Evolutionary conservation across 1,284 basidiomycete species (phyloP), one percentile per base, ranked within the genome.

Genomic region (Cryptococcus sp.): DNA sequence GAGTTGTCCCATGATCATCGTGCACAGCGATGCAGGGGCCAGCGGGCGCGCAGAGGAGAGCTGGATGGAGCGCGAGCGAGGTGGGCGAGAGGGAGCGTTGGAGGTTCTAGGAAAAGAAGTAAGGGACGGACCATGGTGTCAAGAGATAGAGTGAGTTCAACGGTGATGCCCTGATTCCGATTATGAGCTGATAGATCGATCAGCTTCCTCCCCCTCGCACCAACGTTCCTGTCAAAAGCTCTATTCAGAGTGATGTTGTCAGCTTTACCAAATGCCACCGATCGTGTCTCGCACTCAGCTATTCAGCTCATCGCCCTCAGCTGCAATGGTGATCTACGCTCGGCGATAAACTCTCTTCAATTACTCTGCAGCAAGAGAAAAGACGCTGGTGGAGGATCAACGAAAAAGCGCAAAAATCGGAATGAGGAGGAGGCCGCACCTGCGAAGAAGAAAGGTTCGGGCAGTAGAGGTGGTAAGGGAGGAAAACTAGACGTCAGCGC

Each of bases 121-220:
- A 1, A 73, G 91, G 43, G 89, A 91, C 62, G 91, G 54, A 83
- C 82, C 57, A 82, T 90, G 23, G 72, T 95, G 29, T 83, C 87
- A 3, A 11, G 84, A 90, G 66, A 87, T 96, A 51, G 81, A 81
- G 89, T 92, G 70, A 46, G 84, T 78, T 11, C 17, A 5, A 16
- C 10, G 15, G 13, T 4, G 1, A n/a, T 8, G 29, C 29, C 20
- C 0, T 4, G 3, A 25, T 8, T 39, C 29, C 26, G 3, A 22
- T 40, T 51, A 29, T 41, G 3, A 20, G 38, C 57, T 64, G 50
- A 62, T 49, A 8, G 15, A 39, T 17, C 44, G 49, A 13, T 0
- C 65, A 93, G 91, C 38, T 97, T 97, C 79, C 92, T 96, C 61
- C 88, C 93, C 0, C 86, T 99, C 45, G 93, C 95, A 0, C 83